These are phyloP conservation scores for Magnolia kwangsiensis DNA, from an alignment of 164 flowering plant genomes.

Conservation along the genomic window DNA sequence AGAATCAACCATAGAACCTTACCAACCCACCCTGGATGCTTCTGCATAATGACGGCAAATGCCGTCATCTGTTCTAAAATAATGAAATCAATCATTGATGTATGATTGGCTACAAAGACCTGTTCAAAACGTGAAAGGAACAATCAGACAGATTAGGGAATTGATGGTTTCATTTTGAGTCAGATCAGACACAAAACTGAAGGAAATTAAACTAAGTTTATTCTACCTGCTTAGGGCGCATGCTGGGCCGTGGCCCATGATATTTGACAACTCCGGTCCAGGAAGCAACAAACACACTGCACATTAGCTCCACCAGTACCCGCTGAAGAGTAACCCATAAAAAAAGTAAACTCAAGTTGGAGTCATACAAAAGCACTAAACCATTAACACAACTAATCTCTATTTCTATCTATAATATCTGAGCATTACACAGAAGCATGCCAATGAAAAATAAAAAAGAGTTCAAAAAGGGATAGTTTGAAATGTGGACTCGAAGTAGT, in stretches of 20 bases:
- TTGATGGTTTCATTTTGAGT: no score
- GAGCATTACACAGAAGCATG: no score
- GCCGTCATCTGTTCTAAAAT: constrained; percentile 97
- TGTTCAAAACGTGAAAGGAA: constrained; percentile 23
- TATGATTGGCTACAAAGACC: constrained; percentile 98
- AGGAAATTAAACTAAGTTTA: not conserved
- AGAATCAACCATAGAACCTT: constrained; percentile 23
- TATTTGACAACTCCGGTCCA: constrained; percentile 99
- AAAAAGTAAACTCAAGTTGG: no score
- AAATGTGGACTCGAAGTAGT: no score
- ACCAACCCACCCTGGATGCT: constrained; percentile 99
- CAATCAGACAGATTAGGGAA: no score
- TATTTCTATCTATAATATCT: no score
- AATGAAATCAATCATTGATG: constrained; percentile 98
- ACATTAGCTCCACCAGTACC: constrained; percentile 79
- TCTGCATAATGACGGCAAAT: constrained; percentile 99
- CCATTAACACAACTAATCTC: no score
- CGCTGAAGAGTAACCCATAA: constrained; percentile 46
- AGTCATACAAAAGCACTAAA: no score
- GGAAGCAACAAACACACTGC: constrained; percentile 95
- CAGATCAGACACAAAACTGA: not conserved
- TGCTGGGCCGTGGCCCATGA: constrained; percentile 95
- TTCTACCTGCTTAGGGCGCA: constrained; percentile 79
- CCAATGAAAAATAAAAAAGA: no score
- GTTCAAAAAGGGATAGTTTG: no score